phyloP scores from a whole-genome alignment of 805 yeast genomes.

The Ogataea nonfermentans region DNA sequence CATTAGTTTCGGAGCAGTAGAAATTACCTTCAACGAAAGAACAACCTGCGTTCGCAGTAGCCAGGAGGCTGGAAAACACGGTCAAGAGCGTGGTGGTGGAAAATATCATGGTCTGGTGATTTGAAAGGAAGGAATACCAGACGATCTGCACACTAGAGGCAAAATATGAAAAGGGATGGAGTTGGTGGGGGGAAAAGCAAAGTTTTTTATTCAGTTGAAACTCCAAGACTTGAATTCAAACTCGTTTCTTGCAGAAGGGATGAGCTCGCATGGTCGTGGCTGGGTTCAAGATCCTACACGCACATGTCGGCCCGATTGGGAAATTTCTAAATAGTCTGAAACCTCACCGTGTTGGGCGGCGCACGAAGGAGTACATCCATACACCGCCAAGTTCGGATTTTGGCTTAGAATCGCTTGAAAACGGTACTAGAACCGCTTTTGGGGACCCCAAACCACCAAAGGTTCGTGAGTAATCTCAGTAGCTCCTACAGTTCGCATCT shows the following conservation, averaged over 20 bases:
- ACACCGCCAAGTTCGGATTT: neutral
- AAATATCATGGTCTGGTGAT: slow-evolving; percentile 22
- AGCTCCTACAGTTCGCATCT: neutral
- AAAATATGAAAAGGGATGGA: neutral
- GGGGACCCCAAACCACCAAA: too few relatives aligned
- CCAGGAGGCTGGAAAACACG: slow-evolving; percentile 22
- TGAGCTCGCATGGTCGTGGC: slow-evolving; percentile 11
- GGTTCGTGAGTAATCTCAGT: neutral
- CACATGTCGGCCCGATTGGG: slow-evolving; percentile 8
- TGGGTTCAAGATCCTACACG: slow-evolving; percentile 4
- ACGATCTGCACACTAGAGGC: slow-evolving; percentile 4
- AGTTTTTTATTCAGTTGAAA: slow-evolving; percentile 1
- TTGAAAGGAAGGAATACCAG: slow-evolving; percentile 15
- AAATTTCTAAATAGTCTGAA: slow-evolving; percentile 9
- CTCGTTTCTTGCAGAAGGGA: slow-evolving; percentile 11
- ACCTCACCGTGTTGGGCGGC: slow-evolving; percentile 4
- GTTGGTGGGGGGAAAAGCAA: neutral
- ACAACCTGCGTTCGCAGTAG: slow-evolving; percentile 28
- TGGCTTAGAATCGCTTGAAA: neutral
- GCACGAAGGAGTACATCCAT: slow-evolving; percentile 4
- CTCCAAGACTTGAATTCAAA: slow-evolving; percentile 5
- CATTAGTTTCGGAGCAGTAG: slow-evolving; percentile 73
- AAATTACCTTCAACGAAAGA: slow-evolving; percentile 65
- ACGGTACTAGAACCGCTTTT: too few relatives aligned
- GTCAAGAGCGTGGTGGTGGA: slow-evolving; percentile 23